Evolutionary conservation across 371 early-diverging fungal genomes (phyloP).

Genomic region (Lichtheimia hyalospora): DNA sequence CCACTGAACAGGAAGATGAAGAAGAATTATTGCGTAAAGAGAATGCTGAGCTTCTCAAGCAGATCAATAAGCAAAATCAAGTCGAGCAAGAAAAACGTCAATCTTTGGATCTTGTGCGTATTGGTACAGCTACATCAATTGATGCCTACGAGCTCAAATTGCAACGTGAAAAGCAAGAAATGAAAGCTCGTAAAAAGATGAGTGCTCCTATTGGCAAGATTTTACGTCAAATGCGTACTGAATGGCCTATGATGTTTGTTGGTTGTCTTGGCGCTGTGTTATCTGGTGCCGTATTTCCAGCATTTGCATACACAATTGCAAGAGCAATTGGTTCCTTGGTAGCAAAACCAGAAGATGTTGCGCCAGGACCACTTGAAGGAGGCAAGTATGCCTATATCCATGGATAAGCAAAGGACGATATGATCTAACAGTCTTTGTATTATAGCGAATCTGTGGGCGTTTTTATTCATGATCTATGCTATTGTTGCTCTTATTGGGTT

Average conservation of each 20-base stretch:
- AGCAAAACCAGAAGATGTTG: conserved; percentile 53
- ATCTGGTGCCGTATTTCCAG: conserved; percentile 49
- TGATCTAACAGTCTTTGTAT: conserved; percentile 3
- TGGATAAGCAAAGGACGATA: conserved; percentile 74
- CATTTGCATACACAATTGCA: conserved; percentile 35
- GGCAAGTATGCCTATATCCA: conserved; percentile 22
- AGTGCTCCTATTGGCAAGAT: conserved; percentile 42
- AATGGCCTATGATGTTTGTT: conserved; percentile 31
- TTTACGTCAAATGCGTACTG: conserved; percentile 26
- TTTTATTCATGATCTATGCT: conserved; percentile 65
- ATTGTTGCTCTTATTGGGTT: conserved; percentile 44
- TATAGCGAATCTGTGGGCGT: conserved; percentile 65
- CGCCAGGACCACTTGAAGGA: conserved; percentile 35
- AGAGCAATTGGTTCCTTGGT: conserved; percentile 48
- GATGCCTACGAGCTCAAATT: conserved; percentile 38
- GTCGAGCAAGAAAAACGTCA: conserved; percentile 4
- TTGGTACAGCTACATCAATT: conserved; percentile 10
- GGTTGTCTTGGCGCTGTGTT: conserved; percentile 45
- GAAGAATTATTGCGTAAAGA: conserved; percentile 10
- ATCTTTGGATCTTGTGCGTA: conserved; percentile 4
- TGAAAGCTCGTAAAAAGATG: conserved; percentile 31
- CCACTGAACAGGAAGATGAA: conserved; percentile 12
- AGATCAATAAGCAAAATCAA: neutral
- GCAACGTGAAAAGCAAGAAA: conserved; percentile 36
- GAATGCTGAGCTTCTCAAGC: conserved; percentile 5